These are phyloP conservation scores for Ophioceras dolichostomum DNA, from an alignment of 2,329 filamentous ascomycete species.

Conservation along the genomic window DNA sequence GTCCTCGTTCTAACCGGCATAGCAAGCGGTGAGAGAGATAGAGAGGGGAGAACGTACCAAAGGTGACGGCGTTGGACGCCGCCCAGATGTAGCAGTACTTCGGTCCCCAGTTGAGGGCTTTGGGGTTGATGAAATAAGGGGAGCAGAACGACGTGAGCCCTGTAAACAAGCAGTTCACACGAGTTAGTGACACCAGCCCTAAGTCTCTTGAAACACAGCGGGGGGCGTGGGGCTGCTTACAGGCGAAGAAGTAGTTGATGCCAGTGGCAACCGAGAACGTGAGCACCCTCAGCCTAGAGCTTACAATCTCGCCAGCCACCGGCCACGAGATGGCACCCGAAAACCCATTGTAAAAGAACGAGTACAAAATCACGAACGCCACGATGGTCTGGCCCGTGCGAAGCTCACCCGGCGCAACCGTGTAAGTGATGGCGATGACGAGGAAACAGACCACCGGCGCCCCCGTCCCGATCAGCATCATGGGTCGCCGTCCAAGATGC, in stretches of 20 bases:
- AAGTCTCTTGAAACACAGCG: too few relatives aligned
- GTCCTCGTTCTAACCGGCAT: too few relatives aligned
- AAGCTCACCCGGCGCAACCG: conserved; percentile 8
- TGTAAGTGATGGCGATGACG: conserved; percentile 9
- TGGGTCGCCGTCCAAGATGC: conserved; percentile 10
- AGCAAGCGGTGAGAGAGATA: too few relatives aligned
- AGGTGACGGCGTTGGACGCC: conserved; percentile 11
- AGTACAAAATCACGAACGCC: conserved; percentile 10
- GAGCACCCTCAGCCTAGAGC: conserved; percentile 18
- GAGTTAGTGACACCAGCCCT: too few relatives aligned
- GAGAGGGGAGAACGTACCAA: conserved; percentile 5
- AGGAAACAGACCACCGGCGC: conserved; percentile 9
- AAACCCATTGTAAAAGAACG: conserved; percentile 10
- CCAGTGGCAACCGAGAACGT: conserved; percentile 23
- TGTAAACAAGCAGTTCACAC: too few relatives aligned
- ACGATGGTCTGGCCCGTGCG: conserved; percentile 10
- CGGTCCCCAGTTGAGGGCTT: conserved; percentile 24
- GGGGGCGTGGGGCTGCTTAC: conserved; percentile 7
- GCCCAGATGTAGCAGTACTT: conserved; percentile 28
- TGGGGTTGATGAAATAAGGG: conserved; percentile 29
- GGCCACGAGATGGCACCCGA: conserved; percentile 18
- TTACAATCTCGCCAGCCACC: conserved; percentile 19
- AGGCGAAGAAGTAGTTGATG: conserved; percentile 23
- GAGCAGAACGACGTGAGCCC: conserved; percentile 26
- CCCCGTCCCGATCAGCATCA: conserved; percentile 11